These are phyloP conservation scores for Pyrenophora tritici-repentis DNA, from an alignment of 2,329 filamentous ascomycete species.

Conservation along the genomic window DNA sequence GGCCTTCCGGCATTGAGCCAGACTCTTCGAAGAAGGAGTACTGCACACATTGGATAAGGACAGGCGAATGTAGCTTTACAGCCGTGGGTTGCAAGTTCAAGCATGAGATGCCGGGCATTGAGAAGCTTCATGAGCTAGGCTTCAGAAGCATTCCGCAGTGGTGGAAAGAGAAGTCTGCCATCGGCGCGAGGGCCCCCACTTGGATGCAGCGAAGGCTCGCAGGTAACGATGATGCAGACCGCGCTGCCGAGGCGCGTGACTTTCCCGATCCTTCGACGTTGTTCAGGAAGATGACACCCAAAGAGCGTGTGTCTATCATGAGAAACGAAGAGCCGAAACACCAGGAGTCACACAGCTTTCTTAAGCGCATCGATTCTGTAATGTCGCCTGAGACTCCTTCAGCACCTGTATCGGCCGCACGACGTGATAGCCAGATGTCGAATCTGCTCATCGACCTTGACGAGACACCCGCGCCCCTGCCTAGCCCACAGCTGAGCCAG, in stretches of 20 bases:
- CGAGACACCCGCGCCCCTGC: slow-evolving; percentile 1
- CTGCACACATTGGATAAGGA: slow-evolving; percentile 89
- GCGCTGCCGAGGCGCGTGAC: neutral
- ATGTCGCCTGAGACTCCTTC: neutral
- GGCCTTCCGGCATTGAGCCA: slow-evolving; percentile 58
- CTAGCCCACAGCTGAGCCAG: slow-evolving; percentile 4
- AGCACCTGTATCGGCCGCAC: neutral
- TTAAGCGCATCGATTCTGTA: neutral
- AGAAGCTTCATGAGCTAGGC: slow-evolving; percentile 71
- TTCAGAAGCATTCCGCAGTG: slow-evolving; percentile 61
- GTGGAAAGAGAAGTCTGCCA: slow-evolving; percentile 57
- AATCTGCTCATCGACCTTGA: slow-evolving; percentile 20
- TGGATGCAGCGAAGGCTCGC: slow-evolving; percentile 34
- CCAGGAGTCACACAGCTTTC: neutral
- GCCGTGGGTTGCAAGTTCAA: slow-evolving; percentile 88
- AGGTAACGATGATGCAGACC: slow-evolving; percentile 1
- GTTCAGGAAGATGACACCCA: neutral
- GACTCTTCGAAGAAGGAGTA: slow-evolving; percentile 66
- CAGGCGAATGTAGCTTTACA: slow-evolving; percentile 81
- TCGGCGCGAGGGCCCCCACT: slow-evolving; percentile 23
- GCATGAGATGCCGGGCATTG: slow-evolving; percentile 83
- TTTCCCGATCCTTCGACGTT: slow-evolving; percentile 17
- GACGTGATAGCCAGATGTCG: neutral
- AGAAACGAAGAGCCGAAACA: neutral
- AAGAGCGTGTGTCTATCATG: neutral